phyloP scores from a whole-genome alignment of 768 basidiomycete species.

The Aureoboletus auriporus region DNA sequence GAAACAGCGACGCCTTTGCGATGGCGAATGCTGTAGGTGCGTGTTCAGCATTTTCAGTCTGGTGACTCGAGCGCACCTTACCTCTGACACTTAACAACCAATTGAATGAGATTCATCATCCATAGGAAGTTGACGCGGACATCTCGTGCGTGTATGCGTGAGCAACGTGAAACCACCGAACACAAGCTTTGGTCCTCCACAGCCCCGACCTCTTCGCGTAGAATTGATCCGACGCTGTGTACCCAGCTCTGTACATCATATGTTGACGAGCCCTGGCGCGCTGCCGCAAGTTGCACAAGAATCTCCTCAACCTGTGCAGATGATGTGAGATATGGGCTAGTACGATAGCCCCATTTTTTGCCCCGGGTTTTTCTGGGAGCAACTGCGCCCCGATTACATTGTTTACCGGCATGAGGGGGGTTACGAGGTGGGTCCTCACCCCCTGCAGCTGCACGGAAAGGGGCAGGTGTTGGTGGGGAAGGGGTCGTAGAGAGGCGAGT shows the following conservation, averaged over 20 bases:
- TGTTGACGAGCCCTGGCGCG: not conserved
- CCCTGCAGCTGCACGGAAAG: no score
- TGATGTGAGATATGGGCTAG: no score
- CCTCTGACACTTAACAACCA: not conserved
- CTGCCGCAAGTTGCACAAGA: constrained; percentile 37
- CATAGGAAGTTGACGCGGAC: not conserved
- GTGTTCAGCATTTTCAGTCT: not conserved
- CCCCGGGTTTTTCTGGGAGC: no score
- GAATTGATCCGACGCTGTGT: not conserved
- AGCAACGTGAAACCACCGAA: not conserved
- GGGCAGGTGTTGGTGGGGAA: no score
- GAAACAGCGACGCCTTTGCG: no score
- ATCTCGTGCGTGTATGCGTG: not conserved
- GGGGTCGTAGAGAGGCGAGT: no score
- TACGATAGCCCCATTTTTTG: no score
- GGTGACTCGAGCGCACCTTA: not conserved
- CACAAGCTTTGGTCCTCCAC: not conserved
- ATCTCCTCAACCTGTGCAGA: no score
- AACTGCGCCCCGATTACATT: no score
- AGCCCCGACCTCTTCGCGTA: not conserved
- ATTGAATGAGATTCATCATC: not conserved
- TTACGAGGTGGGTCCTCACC: no score
- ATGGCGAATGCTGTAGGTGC: no score
- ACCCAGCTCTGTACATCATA: not conserved
- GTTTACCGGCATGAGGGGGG: no score